Base-by-base conservation (phyloP, 192 early-diverging fungal species). In the Glomus cerebriforme region DNA sequence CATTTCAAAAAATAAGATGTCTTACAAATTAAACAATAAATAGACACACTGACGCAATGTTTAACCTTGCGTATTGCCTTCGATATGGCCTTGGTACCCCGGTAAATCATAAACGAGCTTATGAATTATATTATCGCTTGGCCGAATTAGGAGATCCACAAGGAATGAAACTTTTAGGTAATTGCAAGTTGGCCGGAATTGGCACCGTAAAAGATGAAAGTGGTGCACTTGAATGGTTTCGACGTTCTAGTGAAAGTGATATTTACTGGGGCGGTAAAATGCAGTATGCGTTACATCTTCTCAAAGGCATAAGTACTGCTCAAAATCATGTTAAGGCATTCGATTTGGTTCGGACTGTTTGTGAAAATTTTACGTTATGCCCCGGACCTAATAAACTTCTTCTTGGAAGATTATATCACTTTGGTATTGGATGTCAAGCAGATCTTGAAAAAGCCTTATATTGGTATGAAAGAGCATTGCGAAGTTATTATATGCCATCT, bases 131-230 rank as follows among this genome's bases (percentile, higher is more conserved):
- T 59, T 7, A 59, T 29, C 73, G 15, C 0, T 32, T 74, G n/a
- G 73, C 73, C 8, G 29, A 74, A n/a, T 74, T 74, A 35, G 73
- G 73, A 22, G 73, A 74, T 35, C 73, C 58, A 34, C 73, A 74
- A 74, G 73, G 58, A 7, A 74, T 74, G 73, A 74, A 74, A 59
- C 24, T 74, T 32, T 54, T 35, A 15, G 73, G 73, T n/a, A 74
- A 74, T 34, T 74, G 73, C 17, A 37, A 74, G 35, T 31, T 27
- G 7, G 19, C 31, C 9, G 73, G 73, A 31, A 35, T 60, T n/a
- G 73, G 73, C 13, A 74, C 73, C 24, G 1, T 6, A 15, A 34
- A 32, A 60, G 17, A 58, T 34, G 37, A 74, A 10, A 24, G 0
- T 2, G 73, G 54, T 31, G 73, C 73, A 1, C 26, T 59, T 17